phyloP scores from a whole-genome alignment of 2,329 filamentous ascomycete species.

The Cladophialophora yegresii region DNA sequence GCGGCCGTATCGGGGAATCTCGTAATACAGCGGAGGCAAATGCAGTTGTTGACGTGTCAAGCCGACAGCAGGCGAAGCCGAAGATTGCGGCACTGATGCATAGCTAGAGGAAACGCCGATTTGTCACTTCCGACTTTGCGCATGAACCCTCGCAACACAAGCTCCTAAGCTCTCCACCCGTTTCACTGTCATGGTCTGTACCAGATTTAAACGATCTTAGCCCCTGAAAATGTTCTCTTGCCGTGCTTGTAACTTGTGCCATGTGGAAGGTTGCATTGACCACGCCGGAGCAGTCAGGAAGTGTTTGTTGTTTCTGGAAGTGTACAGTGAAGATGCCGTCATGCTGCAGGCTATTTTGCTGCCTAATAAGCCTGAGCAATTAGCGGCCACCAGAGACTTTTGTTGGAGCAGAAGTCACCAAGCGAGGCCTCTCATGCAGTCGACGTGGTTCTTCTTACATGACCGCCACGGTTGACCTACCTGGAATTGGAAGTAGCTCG shows the following conservation, averaged over 20 bases:
- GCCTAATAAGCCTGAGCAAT: slow-evolving; percentile 27
- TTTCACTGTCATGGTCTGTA: slow-evolving; percentile 24
- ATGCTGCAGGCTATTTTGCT: slow-evolving; percentile 29
- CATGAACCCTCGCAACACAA: slow-evolving; percentile 27
- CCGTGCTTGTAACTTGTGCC: slow-evolving; percentile 4
- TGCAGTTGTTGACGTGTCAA: slow-evolving; percentile 37
- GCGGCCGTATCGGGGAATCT: slow-evolving; percentile 21
- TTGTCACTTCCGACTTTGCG: slow-evolving; percentile 21
- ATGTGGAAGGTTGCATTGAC: slow-evolving; percentile 6
- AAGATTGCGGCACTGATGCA: slow-evolving; percentile 28
- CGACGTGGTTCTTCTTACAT: slow-evolving; percentile 28
- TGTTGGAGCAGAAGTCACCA: slow-evolving; percentile 11
- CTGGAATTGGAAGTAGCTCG: not conserved
- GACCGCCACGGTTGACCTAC: not conserved
- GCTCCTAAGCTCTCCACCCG: slow-evolving; percentile 22
- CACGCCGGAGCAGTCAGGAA: not conserved
- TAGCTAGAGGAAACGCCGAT: slow-evolving; percentile 28
- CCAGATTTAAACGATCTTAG: slow-evolving; percentile 22
- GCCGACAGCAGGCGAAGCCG: slow-evolving; percentile 30
- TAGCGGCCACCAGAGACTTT: slow-evolving; percentile 6
- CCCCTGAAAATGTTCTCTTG: slow-evolving; percentile 9
- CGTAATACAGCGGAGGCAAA: slow-evolving; percentile 32
- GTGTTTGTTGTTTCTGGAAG: slow-evolving; percentile 5
- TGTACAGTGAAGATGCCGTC: slow-evolving; percentile 20
- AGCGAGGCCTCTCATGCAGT: slow-evolving; percentile 26